A percentile compares a stretch with the other conserved stretches of the same genome.
phyloP scores from a whole-genome alignment of 495 filamentous ascomycete species.

The Amniculicola lignicola region DNA sequence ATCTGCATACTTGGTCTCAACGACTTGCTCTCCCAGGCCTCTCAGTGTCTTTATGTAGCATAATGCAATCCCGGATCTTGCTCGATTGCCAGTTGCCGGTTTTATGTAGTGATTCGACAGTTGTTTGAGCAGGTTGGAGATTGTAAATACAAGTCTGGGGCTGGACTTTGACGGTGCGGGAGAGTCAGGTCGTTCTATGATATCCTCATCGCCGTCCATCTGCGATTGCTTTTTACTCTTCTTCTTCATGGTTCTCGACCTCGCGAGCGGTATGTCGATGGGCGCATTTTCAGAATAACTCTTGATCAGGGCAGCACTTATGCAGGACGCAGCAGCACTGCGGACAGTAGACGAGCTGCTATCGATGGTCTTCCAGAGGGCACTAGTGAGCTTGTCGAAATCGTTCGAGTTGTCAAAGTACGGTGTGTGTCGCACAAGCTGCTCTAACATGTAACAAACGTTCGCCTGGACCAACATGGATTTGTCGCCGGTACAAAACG shows the following conservation, averaged over 20 bases:
- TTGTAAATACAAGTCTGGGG: constrained; percentile 64
- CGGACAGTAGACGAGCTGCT: constrained; percentile 68
- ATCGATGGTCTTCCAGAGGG: constrained; percentile 82
- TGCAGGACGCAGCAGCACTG: constrained; percentile 81
- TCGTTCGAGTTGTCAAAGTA: constrained; percentile 90
- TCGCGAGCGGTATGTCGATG: constrained; percentile 49
- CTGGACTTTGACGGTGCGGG: constrained; percentile 68
- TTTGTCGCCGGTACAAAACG: constrained; percentile 73
- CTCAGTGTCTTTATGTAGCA: constrained; percentile 81
- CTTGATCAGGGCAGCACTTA: constrained; percentile 75
- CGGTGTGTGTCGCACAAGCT: constrained; percentile 63
- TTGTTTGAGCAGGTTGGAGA: constrained; percentile 75
- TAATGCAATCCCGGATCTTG: constrained; percentile 77
- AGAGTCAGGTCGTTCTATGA: constrained; percentile 69
- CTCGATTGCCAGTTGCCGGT: constrained; percentile 72
- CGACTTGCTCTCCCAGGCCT: constrained; percentile 66
- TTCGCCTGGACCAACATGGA: constrained; percentile 74
- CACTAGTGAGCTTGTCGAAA: constrained; percentile 77
- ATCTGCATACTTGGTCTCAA: constrained; percentile 74
- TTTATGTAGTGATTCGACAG: constrained; percentile 80
- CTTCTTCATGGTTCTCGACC: constrained; percentile 71
- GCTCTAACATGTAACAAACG: constrained; percentile 76
- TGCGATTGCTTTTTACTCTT: constrained; percentile 67
- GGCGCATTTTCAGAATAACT: constrained; percentile 63
- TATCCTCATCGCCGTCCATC: constrained; percentile 71